phyloP scores from a whole-genome alignment of 2,329 filamentous ascomycete species.

The Alternaria conjuncta region DNA sequence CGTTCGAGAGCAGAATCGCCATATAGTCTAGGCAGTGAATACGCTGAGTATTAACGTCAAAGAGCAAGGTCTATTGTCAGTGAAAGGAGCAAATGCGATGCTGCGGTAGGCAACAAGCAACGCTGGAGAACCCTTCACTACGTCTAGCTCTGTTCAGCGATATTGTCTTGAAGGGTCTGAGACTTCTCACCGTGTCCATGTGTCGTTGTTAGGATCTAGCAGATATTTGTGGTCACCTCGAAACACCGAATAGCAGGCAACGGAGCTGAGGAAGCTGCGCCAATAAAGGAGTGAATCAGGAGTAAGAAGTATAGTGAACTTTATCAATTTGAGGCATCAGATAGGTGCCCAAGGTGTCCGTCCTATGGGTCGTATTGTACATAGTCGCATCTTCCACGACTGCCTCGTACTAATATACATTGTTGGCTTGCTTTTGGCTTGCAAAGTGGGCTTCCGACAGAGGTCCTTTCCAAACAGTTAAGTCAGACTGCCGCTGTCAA shows the following conservation, averaged over 20 bases:
- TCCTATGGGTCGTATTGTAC: background rate
- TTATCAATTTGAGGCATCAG: background rate
- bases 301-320: background rate
- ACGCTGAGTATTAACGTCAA: background rate
- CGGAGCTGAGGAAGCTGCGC: background rate
- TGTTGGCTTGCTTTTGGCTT: background rate
- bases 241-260: background rate
- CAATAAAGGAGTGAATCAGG: background rate
- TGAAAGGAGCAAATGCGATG: background rate
- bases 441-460: background rate
- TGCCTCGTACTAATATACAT: background rate
- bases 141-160: background rate
- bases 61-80: background rate
- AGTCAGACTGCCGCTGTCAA: background rate
- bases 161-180: background rate
- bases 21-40: background rate
- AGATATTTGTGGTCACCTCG: background rate
- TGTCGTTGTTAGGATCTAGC: background rate
- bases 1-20: background rate
- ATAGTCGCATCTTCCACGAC: background rate
- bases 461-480: background rate
- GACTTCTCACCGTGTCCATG: background rate
- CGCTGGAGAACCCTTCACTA: background rate
- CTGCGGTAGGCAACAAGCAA: background rate
- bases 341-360: background rate